phyloP scores from a whole-genome alignment of 2,329 filamentous ascomycete species.

The Herpomyces periplanetae region DNA sequence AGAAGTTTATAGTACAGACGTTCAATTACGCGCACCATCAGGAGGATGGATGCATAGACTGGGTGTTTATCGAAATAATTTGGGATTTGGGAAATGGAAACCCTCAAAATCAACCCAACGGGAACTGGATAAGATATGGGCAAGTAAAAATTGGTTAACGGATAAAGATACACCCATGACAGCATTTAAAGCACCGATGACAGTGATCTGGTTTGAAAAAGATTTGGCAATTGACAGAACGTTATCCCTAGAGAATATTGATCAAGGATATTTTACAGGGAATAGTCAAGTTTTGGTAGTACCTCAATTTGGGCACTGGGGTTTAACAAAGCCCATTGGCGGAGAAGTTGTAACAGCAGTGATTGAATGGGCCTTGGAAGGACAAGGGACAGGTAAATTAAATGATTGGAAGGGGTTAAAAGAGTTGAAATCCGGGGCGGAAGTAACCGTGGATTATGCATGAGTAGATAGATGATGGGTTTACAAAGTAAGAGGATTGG shows the following conservation, averaged over 20 bases:
- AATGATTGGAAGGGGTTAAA: too few species aligned
- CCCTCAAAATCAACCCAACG: neutral
- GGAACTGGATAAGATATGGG: neutral
- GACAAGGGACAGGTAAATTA: too few species aligned
- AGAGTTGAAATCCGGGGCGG: too few species aligned
- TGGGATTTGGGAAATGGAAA: neutral
- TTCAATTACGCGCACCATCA: slow-evolving; percentile 5
- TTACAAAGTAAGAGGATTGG: too few species aligned
- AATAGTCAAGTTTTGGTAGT: too few species aligned
- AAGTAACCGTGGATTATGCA: too few species aligned
- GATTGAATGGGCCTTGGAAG: too few species aligned
- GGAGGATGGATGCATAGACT: slow-evolving; percentile 2
- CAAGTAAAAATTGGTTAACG: slow-evolving; percentile 7
- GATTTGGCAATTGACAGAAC: slow-evolving; percentile 13
- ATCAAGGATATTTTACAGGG: too few species aligned
- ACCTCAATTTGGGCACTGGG: too few species aligned
- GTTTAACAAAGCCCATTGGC: too few species aligned
- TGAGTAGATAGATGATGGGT: too few species aligned
- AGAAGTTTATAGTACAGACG: slow-evolving; percentile 9
- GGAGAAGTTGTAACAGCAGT: too few species aligned
- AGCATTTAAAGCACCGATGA: slow-evolving; percentile 12
- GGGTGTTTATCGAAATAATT: neutral
- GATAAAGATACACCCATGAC: slow-evolving; percentile 10
- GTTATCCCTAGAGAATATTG: slow-evolving; percentile 13
- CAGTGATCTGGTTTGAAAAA: slow-evolving; percentile 13